Percentiles rank a stretch among this genome's conserved stretches.
These are phyloP conservation scores for Ordospora colligata DNA, from an alignment of 371 early-diverging fungal species.

Conservation along the genomic window DNA sequence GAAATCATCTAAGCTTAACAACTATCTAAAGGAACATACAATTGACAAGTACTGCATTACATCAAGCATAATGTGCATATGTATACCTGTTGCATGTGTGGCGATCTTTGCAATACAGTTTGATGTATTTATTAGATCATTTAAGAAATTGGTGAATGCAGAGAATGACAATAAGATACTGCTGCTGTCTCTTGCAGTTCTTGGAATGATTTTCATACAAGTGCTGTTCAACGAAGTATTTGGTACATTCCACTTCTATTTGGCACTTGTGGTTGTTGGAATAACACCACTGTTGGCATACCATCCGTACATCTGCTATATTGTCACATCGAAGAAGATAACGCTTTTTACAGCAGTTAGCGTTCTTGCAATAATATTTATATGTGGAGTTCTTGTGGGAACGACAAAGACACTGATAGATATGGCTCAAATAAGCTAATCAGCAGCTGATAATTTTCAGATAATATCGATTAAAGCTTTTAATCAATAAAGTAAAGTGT, in stretches of 20 bases:
- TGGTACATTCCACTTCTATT: background rate
- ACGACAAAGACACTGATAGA: conserved; percentile 2
- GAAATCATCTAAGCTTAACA: background rate
- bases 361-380: conserved; percentile 7
- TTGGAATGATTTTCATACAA: background rate
- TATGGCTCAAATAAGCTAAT: background rate
- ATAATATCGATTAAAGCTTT: background rate
- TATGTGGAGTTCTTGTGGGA: background rate
- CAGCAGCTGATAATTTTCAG: background rate
- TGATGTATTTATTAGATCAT: background rate
- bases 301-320: conserved; percentile 9
- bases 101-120: background rate
- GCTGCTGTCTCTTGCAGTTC: background rate
- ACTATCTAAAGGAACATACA: background rate
- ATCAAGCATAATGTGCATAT: conserved; percentile 1
- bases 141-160: background rate
- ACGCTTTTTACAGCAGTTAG: background rate
- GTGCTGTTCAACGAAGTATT: background rate
- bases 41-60: conserved; percentile 7
- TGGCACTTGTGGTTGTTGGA: background rate
- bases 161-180: background rate
- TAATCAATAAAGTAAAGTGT: conserved; percentile 1
- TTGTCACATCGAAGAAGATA: background rate
- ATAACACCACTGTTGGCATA: background rate
- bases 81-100: background rate